Percentiles rank a stretch among this genome's conserved stretches.
Evolutionary conservation across 805 yeast genomes (phyloP).

Genomic region (Hanseniaspora clermontiae): DNA sequence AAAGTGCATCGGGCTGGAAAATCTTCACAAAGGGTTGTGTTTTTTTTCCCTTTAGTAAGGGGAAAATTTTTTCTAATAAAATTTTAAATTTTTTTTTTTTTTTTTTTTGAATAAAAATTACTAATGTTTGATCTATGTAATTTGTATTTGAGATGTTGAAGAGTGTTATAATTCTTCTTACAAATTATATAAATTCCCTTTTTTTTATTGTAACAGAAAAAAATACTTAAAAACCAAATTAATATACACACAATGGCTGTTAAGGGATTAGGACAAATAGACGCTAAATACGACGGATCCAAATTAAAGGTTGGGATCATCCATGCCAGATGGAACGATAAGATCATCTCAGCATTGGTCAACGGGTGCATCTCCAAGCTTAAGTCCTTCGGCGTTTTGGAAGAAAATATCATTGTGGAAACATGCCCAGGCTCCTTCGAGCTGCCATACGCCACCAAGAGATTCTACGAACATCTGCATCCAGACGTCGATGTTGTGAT

Average conservation of each 20-base stretch:
- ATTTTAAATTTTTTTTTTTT: no score
- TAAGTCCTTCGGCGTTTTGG: constrained; percentile 52
- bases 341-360: constrained; percentile 66
- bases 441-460: constrained; percentile 64
- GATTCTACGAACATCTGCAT: constrained; percentile 30
- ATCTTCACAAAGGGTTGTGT: no score
- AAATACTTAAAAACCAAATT: background rate
- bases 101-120: no score
- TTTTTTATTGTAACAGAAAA: no score
- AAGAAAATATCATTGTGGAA: constrained; percentile 65
- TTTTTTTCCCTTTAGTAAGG: background rate
- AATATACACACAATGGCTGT: constrained; percentile 44
- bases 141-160: no score
- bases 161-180: no score
- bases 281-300: constrained; percentile 57
- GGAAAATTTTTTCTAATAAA: background rate
- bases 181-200: no score
- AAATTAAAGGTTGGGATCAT: constrained; percentile 66
- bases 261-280: constrained; percentile 66
- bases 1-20: no score
- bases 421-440: constrained; percentile 93
- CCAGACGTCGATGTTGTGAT: constrained; percentile 68
- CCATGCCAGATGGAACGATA: constrained; percentile 90
- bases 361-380: constrained; percentile 59
- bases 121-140: no score